These are phyloP conservation scores for Paulownia fortunei DNA, from an alignment of 257 asterid genomes.

Conservation along the genomic window DNA sequence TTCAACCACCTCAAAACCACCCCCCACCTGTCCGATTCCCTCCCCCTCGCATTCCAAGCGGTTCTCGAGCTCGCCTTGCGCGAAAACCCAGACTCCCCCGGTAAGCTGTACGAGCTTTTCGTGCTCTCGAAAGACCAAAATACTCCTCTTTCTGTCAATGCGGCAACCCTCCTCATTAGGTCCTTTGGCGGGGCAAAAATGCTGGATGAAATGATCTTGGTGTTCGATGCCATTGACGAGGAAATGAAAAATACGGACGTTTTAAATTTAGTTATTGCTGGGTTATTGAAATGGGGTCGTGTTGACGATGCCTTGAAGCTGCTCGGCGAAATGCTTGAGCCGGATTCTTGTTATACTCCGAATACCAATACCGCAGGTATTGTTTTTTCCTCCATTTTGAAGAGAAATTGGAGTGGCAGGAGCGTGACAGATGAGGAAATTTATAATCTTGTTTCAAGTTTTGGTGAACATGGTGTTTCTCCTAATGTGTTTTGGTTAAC, in stretches of 20 bases:
- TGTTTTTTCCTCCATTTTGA: constrained; percentile 48
- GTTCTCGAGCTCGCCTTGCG: constrained; percentile 62
- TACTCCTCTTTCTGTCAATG: constrained; percentile 53
- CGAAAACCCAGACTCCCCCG: constrained; percentile 36
- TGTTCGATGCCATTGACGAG: constrained; percentile 47
- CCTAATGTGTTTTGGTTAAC: constrained; percentile 46
- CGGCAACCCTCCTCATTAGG: constrained; percentile 61
- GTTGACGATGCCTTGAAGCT: constrained; percentile 68
- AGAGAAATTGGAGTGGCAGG: constrained; percentile 50
- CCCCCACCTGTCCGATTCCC: constrained; percentile 27
- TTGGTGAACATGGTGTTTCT: constrained; percentile 48
- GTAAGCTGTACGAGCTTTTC: constrained; percentile 58
- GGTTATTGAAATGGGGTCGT: constrained; percentile 46
- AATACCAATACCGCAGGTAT: constrained; percentile 47
- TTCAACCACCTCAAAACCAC: constrained; percentile 50
- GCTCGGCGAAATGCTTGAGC: constrained; percentile 77
- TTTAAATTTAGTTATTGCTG: constrained; percentile 52
- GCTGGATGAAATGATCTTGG: constrained; percentile 55
- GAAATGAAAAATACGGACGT: constrained; percentile 44
- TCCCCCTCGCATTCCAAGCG: constrained; percentile 71
- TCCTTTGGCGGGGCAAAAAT: constrained; percentile 53
- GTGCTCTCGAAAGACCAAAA: constrained; percentile 43
- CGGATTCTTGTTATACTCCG: constrained; percentile 43
- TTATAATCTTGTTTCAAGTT: constrained; percentile 46
- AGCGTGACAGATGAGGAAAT: constrained; percentile 56